Conservation (phyloP, 164 flowering plant species). For the Annona cherimola region DNA sequence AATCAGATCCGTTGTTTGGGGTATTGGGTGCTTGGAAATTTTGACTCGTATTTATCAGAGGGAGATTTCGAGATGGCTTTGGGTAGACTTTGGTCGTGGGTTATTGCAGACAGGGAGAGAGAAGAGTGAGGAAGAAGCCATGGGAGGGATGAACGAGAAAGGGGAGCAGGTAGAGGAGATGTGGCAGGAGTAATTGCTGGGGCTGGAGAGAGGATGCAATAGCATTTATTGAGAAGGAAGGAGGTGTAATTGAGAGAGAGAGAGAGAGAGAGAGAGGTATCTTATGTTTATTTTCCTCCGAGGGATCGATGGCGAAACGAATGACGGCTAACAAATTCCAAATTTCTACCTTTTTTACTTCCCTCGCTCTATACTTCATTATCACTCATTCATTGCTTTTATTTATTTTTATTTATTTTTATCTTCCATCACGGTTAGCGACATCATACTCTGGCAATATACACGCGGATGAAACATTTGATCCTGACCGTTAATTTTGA, state of each 20-base stretch:
- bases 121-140: not conserved
- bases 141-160: conserved; percentile 6
- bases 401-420: too few relatives aligned
- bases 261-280: conserved; percentile 17
- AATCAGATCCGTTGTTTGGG: conserved; percentile 8
- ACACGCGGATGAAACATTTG: not conserved
- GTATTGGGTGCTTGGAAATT: not conserved
- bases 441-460: not conserved
- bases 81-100: not conserved
- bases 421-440: too few relatives aligned
- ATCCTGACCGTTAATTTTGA: not conserved
- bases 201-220: conserved; percentile 28
- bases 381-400: not conserved
- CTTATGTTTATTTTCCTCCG: conserved; percentile 13
- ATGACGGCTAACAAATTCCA: conserved; percentile 49
- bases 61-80: not conserved
- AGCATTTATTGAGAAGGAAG: conserved; percentile 26
- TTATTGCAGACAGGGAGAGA: conserved; percentile 1
- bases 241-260: conserved; percentile 23
- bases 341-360: not conserved
- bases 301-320: conserved; percentile 24
- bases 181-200: conserved; percentile 34
- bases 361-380: not conserved
- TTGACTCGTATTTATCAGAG: not conserved
- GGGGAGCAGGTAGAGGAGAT: conserved; percentile 18